Percentiles rank a stretch among this genome's conserved stretches.
These are phyloP conservation scores for Claviceps africana DNA, from an alignment of 2,329 filamentous ascomycete genomes.

Conservation along the genomic window DNA sequence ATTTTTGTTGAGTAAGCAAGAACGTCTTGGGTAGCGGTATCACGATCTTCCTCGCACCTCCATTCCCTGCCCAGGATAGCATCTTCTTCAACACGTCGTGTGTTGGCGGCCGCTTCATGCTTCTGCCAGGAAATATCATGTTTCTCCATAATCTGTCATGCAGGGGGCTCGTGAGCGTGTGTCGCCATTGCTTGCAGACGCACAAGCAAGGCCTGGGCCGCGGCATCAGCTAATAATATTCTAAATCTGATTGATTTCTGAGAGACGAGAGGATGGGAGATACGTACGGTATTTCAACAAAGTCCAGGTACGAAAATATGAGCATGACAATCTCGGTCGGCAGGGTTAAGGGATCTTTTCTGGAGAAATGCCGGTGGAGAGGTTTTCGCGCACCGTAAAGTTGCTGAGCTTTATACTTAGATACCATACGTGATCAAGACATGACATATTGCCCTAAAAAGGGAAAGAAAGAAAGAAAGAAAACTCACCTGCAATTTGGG, in stretches of 20 bases:
- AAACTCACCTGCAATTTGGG: constrained; percentile 21
- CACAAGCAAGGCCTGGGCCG: constrained; percentile 15
- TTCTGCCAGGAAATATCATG: constrained; percentile 15
- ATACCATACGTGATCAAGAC: not conserved
- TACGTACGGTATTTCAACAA: constrained; percentile 18
- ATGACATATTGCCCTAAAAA: not conserved
- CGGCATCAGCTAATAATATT: not conserved
- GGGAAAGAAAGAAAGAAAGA: not conserved
- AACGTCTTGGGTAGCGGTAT: constrained; percentile 15
- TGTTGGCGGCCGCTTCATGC: constrained; percentile 12
- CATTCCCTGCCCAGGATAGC: constrained; percentile 18
- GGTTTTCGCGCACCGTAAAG: constrained; percentile 21
- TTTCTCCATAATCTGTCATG: constrained; percentile 18
- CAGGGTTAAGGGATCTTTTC: constrained; percentile 12
- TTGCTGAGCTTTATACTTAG: constrained; percentile 7
- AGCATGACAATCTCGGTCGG: constrained; percentile 23
- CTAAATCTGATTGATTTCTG: not conserved
- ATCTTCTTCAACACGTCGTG: constrained; percentile 15
- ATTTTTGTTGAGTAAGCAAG: constrained; percentile 16
- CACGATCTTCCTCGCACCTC: constrained; percentile 15
- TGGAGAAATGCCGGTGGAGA: constrained; percentile 14
- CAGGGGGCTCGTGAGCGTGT: constrained; percentile 14
- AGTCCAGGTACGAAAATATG: constrained; percentile 22
- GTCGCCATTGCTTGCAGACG: constrained; percentile 16
- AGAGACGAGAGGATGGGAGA: not conserved